Conservation (phyloP, 371 early-diverging fungal species). For the Zychaea mexicana region DNA sequence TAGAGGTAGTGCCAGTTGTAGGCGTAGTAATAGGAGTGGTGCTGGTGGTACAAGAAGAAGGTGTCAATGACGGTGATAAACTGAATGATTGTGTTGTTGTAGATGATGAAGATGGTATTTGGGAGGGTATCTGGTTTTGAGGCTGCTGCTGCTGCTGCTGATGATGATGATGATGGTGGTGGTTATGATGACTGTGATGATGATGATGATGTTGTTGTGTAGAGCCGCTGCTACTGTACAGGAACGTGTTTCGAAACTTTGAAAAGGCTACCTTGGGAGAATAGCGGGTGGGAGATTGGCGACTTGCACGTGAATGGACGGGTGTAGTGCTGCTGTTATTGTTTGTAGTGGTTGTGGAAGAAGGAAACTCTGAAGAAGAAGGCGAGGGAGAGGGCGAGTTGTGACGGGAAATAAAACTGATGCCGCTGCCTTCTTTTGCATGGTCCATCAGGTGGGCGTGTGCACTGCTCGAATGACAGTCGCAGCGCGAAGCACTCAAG, state of each 20-base stretch:
- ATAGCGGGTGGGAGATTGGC: constrained; percentile 29
- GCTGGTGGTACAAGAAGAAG: constrained; percentile 18
- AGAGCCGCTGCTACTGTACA: constrained; percentile 3
- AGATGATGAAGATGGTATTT: not conserved
- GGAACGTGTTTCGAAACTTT: constrained; percentile 34
- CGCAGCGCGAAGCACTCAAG: constrained; percentile 22
- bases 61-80: not conserved
- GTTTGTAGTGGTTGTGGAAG: no score
- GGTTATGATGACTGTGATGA: not conserved
- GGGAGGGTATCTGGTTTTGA: not conserved
- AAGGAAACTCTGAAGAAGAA: constrained; percentile 26
- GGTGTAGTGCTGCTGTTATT: no score
- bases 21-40: not conserved
- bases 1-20: not conserved
- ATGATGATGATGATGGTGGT: constrained; percentile 17
- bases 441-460: constrained; percentile 10
- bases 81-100: not conserved
- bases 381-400: constrained; percentile 25
- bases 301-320: not conserved
- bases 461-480: constrained; percentile 12
- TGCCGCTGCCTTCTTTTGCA: constrained; percentile 16
- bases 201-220: not conserved
- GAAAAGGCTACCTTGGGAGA: constrained; percentile 42
- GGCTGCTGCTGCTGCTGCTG: not conserved
- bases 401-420: constrained; percentile 18